phyloP scores from a whole-genome alignment of 768 basidiomycete genomes.

The Boletus sp. region DNA sequence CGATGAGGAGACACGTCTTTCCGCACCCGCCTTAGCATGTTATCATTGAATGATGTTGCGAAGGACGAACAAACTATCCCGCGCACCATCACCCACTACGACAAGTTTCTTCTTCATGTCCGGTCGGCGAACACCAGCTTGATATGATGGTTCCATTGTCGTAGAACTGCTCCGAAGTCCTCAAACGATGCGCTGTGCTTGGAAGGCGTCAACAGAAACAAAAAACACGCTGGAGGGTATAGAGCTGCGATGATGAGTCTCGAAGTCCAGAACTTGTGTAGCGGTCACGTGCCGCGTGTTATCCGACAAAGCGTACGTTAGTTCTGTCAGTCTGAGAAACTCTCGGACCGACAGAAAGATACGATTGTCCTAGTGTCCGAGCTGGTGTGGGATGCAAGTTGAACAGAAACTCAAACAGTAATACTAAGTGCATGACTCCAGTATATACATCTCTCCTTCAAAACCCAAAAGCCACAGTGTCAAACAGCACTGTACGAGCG shows the following conservation, averaged over 20 bases:
- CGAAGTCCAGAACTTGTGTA: neutral
- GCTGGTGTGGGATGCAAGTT: neutral
- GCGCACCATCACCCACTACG: constrained; percentile 82
- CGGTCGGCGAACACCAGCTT: constrained; percentile 49
- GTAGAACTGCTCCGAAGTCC: neutral
- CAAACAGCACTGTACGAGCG: neutral
- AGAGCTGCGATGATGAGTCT: neutral
- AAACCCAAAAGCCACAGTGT: neutral
- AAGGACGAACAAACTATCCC: constrained; percentile 29
- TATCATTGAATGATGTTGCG: constrained; percentile 25
- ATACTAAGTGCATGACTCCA: neutral
- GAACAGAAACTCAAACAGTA: neutral
- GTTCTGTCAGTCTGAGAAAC: too few relatives aligned
- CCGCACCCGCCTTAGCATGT: constrained; percentile 69
- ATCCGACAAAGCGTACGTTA: too few relatives aligned
- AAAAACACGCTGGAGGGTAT: constrained; percentile 2
- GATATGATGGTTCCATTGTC: constrained; percentile 28
- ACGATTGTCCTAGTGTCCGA: neutral
- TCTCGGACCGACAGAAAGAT: neutral
- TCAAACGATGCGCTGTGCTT: neutral
- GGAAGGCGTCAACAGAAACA: neutral
- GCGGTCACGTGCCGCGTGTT: constrained; percentile 17
- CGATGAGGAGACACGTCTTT: constrained; percentile 94
- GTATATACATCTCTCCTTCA: neutral
- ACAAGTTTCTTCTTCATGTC: constrained; percentile 87